These are phyloP conservation scores for Cladophialophora exuberans DNA, from an alignment of 2,329 filamentous ascomycete genomes.

Conservation along the genomic window DNA sequence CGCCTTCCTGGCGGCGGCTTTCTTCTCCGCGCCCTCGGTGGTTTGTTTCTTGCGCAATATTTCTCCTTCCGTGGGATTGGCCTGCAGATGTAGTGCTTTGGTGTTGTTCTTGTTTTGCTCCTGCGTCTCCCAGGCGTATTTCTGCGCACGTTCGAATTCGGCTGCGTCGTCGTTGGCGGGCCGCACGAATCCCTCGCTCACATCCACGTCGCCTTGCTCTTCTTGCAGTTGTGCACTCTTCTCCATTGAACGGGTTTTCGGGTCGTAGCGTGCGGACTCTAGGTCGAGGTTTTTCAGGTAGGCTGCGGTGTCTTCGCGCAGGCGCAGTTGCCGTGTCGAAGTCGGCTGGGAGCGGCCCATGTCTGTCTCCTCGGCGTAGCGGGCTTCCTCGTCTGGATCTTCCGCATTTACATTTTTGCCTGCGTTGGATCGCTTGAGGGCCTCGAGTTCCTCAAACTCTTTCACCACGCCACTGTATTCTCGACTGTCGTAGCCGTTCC, in stretches of 20 bases:
- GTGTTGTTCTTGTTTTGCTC: constrained; percentile 50
- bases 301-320: constrained; percentile 96
- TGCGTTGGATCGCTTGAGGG: constrained; percentile 67
- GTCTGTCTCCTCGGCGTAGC: constrained; percentile 91
- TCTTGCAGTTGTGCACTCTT: constrained; percentile 69
- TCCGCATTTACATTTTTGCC: constrained; percentile 20
- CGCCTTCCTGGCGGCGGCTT: constrained; percentile 68
- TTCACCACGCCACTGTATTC: constrained; percentile 88
- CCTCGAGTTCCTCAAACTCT: constrained; percentile 84
- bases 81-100: constrained; percentile 85
- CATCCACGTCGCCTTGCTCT: constrained; percentile 68
- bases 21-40: constrained; percentile 71
- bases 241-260: constrained; percentile 90
- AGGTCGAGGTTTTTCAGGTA: constrained; percentile 93
- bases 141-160: constrained; percentile 87
- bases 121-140: constrained; percentile 93
- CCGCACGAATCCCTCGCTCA: constrained; percentile 88
- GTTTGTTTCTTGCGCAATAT: constrained; percentile 78
- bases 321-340: constrained; percentile 83
- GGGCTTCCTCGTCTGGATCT: constrained; percentile 48
- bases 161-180: constrained; percentile 74
- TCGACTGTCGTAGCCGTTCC: constrained; percentile 94
- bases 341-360: constrained; percentile 88
- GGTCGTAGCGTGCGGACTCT: constrained; percentile 96
- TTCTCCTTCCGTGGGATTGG: constrained; percentile 93